phyloP scores from a whole-genome alignment of 1,284 basidiomycete genomes.

The Tremellales sp. region DNA sequence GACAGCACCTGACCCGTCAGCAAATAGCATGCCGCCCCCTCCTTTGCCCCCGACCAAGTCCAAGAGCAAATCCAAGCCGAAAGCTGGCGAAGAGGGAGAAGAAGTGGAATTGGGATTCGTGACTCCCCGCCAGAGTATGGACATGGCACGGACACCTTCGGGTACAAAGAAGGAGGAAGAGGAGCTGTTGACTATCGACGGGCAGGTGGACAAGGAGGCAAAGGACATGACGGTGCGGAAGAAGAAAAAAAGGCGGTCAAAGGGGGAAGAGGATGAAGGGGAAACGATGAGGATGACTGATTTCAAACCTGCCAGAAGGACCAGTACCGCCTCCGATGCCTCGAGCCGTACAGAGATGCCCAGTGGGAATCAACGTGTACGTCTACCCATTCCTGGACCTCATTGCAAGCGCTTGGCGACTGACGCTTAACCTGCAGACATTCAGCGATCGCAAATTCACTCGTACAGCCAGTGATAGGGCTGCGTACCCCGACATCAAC shows the following conservation, averaged over 20 bases:
- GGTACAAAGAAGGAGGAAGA: constrained; percentile 2
- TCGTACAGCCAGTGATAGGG: constrained; percentile 21
- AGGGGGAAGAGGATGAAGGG: constrained; percentile 11
- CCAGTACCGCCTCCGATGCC: not conserved
- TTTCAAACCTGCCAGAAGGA: constrained; percentile 12
- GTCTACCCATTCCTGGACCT: not conserved
- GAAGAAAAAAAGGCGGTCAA: constrained; percentile 23
- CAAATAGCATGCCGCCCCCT: constrained; percentile 11
- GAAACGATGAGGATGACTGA: constrained; percentile 32
- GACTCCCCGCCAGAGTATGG: not conserved
- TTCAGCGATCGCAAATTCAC: constrained; percentile 24
- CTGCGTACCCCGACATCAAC: constrained; percentile 6
- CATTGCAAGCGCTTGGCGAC: not conserved
- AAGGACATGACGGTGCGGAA: constrained; percentile 13
- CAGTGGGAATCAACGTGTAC: not conserved
- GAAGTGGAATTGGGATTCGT: constrained; percentile 11
- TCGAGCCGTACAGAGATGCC: not conserved
- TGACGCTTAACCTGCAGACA: constrained; percentile 9
- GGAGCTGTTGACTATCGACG: constrained; percentile 27
- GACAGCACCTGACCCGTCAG: constrained; percentile 7
- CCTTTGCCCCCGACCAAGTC: constrained; percentile 5
- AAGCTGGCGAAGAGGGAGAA: constrained; percentile 1
- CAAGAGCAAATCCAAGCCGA: not conserved
- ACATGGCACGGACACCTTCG: not conserved
- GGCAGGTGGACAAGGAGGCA: constrained; percentile 21